Conservation (phyloP, 2,329 filamentous ascomycete genomes). For the Neonectria ditissima region DNA sequence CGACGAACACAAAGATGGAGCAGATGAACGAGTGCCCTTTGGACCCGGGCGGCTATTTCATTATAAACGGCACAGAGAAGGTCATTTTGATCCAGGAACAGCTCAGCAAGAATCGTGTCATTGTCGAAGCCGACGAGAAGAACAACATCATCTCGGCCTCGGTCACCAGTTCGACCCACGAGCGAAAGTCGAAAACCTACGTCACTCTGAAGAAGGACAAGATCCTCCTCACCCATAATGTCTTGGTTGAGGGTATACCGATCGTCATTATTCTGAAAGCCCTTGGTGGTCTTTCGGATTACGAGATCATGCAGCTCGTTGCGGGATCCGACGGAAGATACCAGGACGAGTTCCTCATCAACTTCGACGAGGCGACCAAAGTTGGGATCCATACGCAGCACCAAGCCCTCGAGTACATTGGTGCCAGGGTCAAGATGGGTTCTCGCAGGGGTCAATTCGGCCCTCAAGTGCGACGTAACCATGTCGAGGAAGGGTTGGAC, state of each 20-base stretch:
- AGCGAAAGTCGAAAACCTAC: slow-evolving; percentile 97
- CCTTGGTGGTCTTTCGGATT: slow-evolving; percentile 91
- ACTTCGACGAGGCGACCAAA: slow-evolving; percentile 92
- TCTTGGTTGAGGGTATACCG: slow-evolving; percentile 91
- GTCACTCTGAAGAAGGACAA: slow-evolving; percentile 94
- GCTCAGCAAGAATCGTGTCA: slow-evolving; percentile 98
- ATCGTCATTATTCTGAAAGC: slow-evolving; percentile 95
- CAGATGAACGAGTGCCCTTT: slow-evolving; percentile 94
- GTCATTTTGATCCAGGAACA: slow-evolving; percentile 99
- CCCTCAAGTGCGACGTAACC: slow-evolving; percentile 75
- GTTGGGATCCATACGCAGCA: slow-evolving; percentile 91
- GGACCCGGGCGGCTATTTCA: slow-evolving; percentile 97
- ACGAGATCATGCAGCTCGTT: slow-evolving; percentile 92
- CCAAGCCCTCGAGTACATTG: slow-evolving; percentile 94
- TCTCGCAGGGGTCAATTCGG: slow-evolving; percentile 69
- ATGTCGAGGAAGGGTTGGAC: slow-evolving; percentile 91
- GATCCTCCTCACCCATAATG: slow-evolving; percentile 91
- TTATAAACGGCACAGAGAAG: slow-evolving; percentile 97
- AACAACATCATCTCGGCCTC: slow-evolving; percentile 95
- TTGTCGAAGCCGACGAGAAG: slow-evolving; percentile 92
- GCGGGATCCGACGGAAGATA: slow-evolving; percentile 88
- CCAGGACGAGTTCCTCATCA: slow-evolving; percentile 94
- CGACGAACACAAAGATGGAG: slow-evolving; percentile 89
- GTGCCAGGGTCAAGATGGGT: slow-evolving; percentile 87
- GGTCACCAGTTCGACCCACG: slow-evolving; percentile 96